Base-by-base conservation (phyloP, 257 asterid genomes). In the Prunella vulgaris region DNA sequence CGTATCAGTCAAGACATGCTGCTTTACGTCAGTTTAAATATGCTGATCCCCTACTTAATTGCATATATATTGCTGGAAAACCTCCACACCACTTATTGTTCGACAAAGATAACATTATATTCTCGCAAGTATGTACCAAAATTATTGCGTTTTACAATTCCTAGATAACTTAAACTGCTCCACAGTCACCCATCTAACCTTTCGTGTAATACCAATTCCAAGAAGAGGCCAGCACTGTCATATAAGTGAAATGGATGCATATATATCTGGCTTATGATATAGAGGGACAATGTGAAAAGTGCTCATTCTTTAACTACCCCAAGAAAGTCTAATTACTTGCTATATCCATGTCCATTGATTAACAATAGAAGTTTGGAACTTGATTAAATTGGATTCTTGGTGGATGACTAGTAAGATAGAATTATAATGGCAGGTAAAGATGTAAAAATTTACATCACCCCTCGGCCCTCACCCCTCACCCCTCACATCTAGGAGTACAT, bases 1-100 rank as follows among this genome's bases (percentile, higher is more conserved):
- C 90, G 44, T 91, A 84, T 79, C 71, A 80, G 72, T 51, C 78
- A 7, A 84, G 96, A 80, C 89, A 69, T 62, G 69, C 81, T 70
- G 66, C 86, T 48, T 10, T 81, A 24, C 81, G 44, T 40, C 89
- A 85, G 78, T 87, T 91, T 63, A 89, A 79, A 79, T 87, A 75
- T 73, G 51, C 9, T 8, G 92, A 91, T 82, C 93, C 97, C 40
- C 37, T 59, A 2, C 27, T 46, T 51, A 32, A 53, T 15, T 77
- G 66, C 33, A 46, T 82, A 28, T 9, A 8, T 33, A 70, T 67
- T 24, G 70, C 21, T 46, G 79, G 83, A 10, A 79, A 76, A 57
- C 79, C 85, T 61, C 81, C 76, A 1, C 84, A 83, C 25, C 83
- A 74, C 64, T 22, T 89, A 54, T 49, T 83, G 57, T 65, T 91